Conservation (phyloP, 1,139 yeast genomes). For the Zygoascus sp. region DNA sequence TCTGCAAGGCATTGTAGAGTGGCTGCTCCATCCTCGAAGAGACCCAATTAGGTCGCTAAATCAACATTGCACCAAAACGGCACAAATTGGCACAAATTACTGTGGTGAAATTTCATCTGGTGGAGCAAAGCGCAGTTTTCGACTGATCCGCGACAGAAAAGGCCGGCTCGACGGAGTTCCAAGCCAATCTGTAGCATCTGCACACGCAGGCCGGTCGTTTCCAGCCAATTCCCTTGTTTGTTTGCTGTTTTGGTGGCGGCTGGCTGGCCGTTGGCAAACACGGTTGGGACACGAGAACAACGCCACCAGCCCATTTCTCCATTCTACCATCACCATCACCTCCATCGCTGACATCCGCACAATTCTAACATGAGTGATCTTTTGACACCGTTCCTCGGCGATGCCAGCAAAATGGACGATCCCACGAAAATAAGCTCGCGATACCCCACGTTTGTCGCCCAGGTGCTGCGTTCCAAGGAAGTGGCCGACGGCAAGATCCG, state of each 20-base stretch:
- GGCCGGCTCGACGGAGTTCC: neutral
- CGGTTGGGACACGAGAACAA: slow-evolving; percentile 9
- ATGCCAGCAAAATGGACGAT: slow-evolving; percentile 3
- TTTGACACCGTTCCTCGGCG: slow-evolving; percentile 10
- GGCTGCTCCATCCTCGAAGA: too few relatives aligned
- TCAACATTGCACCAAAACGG: too few relatives aligned
- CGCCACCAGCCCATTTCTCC: slow-evolving; percentile 8
- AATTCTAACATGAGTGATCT: slow-evolving; percentile 1
- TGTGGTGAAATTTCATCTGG: too few relatives aligned
- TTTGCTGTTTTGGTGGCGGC: neutral
- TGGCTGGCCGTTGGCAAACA: neutral
- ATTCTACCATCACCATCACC: slow-evolving; percentile 1
- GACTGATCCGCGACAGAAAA: neutral
- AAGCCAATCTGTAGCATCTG: neutral
- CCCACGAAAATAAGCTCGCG: slow-evolving; percentile 3
- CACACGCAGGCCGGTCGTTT: neutral
- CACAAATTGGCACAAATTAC: too few relatives aligned
- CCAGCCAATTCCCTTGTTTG: neutral
- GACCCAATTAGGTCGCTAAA: neutral
- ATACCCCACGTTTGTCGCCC: slow-evolving; percentile 11
- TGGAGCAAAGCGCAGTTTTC: too few relatives aligned
- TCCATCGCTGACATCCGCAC: too few relatives aligned
- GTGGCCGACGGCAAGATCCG: slow-evolving; percentile 10
- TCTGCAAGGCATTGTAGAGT: neutral
- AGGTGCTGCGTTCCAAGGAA: slow-evolving; percentile 9